Base-by-base conservation (phyloP, 2,329 filamentous ascomycete species). In the Paecilomyces niveus region DNA sequence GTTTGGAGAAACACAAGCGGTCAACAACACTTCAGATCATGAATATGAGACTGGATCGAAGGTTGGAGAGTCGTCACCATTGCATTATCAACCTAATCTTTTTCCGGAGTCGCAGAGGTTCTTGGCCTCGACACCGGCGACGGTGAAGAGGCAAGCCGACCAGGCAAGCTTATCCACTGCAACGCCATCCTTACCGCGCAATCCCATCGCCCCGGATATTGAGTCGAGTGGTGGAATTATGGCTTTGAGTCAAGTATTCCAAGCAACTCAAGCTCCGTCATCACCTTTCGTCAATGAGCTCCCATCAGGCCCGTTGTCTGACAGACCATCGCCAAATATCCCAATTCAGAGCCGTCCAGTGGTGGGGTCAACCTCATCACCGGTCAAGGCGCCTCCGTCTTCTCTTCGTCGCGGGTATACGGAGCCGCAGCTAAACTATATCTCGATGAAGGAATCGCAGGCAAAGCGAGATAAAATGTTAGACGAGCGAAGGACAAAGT, bases 251-350 rank as follows among this genome's bases (percentile, higher is more conserved):
- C 78, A 81, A 63, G 68, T 78, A 1, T 81, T 81, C 64, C 76
- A 72, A 57, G 74, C 75, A 22, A 81, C 79, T 0, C 79, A 81
- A 62, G 77, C 73, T 31, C 70, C 74, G 24, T 78, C 78, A 2
- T 80, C 78, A 10, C 79, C 79, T 3, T 67, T 77, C 39, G 65
- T 72, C 10, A 70, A 73, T 61, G 61, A 67, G 10, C 63, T 67
- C 2, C 71, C 71, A 6, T 69, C 70, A 2, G 77, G 77, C 51
- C 65, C 70, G 8, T 61, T 72, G 31, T 80, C 77, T 10, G 78
- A 80, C 61, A 75, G 78, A 54, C 79, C 79, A 3, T 81, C 79
- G 1, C 79, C 79, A n/a, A 76, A 78, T 61, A 67, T 80, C 21
- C 74, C 77, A 39, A 72, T 78, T 26, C 72, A 78, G 56, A 67